A percentile compares a stretch with the other conserved stretches of the same genome.
Evolutionary conservation across 352 stramenopile species (phyloP).

Genomic region (Pythium volutum): DNA sequence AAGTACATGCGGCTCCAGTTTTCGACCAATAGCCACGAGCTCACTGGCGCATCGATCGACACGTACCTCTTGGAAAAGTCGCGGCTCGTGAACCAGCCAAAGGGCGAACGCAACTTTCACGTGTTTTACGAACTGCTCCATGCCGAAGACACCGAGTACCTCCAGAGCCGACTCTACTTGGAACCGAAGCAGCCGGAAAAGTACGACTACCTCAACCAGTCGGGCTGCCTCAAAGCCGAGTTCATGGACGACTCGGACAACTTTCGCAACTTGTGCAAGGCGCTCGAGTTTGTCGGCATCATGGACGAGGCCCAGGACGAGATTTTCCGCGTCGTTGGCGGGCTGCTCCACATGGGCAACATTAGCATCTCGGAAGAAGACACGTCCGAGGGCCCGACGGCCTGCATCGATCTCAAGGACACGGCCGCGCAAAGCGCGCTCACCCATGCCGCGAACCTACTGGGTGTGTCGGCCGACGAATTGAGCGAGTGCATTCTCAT

Average conservation of each 20-base stretch:
- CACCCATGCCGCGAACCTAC: slow-evolving; percentile 47
- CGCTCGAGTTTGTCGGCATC: slow-evolving; percentile 75
- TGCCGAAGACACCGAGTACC: slow-evolving; percentile 49
- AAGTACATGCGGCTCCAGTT: slow-evolving; percentile 91
- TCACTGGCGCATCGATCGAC: slow-evolving; percentile 75
- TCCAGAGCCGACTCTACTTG: slow-evolving; percentile 49
- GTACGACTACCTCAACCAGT: slow-evolving; percentile 76
- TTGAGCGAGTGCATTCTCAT: slow-evolving; percentile 73
- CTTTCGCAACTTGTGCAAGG: slow-evolving; percentile 59
- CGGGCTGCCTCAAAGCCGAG: slow-evolving; percentile 67
- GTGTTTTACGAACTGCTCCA: slow-evolving; percentile 84
- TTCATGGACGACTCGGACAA: slow-evolving; percentile 69
- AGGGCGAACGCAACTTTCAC: slow-evolving; percentile 84
- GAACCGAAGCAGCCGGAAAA: slow-evolving; percentile 52
- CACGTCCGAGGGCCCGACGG: slow-evolving; percentile 70
- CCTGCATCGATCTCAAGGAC: slow-evolving; percentile 50
- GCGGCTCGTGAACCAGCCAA: slow-evolving; percentile 70
- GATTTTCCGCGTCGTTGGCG: slow-evolving; percentile 74
- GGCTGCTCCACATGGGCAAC: slow-evolving; percentile 77
- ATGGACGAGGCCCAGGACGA: slow-evolving; percentile 55
- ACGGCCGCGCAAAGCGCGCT: slow-evolving; percentile 45
- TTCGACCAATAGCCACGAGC: slow-evolving; percentile 61
- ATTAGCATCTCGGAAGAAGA: slow-evolving; percentile 69
- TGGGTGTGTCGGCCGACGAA: slow-evolving; percentile 61
- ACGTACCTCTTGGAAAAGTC: slow-evolving; percentile 85